These are phyloP conservation scores for Diatrype stigma DNA, from an alignment of 2,329 filamentous ascomycete species.

Conservation along the genomic window DNA sequence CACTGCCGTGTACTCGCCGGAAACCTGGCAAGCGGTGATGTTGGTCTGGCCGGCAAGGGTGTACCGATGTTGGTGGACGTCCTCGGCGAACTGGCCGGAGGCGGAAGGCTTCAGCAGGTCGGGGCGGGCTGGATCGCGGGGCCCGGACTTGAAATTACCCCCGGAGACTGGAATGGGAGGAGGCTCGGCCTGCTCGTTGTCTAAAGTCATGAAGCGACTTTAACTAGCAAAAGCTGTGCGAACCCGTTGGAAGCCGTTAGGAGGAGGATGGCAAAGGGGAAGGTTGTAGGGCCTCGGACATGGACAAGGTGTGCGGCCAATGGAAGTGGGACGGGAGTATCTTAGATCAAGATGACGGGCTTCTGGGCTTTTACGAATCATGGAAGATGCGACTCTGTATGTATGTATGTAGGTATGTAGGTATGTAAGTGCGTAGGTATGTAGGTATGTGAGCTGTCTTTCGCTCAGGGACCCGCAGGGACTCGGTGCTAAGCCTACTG, in stretches of 20 bases:
- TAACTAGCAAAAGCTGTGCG: conserved; percentile 1
- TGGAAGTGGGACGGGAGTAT: conserved; percentile 5
- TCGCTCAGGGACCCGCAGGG: background rate
- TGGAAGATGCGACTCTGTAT: background rate
- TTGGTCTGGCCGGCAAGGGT: conserved; percentile 18
- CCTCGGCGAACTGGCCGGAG: conserved; percentile 15
- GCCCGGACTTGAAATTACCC: conserved; percentile 17
- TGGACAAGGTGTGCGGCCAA: conserved; percentile 18
- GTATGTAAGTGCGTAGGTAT: background rate
- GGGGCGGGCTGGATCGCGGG: conserved; percentile 16
- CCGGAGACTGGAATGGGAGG: conserved; percentile 18
- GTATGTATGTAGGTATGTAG: background rate
- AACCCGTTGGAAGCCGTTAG: conserved; percentile 3
- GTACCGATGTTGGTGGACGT: conserved; percentile 17
- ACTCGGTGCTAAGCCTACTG: background rate
- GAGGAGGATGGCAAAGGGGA: conserved; percentile 17
- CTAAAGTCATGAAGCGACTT: conserved; percentile 28
- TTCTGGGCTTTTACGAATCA: conserved; percentile 10
- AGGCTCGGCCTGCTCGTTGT: conserved; percentile 20
- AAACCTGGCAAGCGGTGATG: conserved; percentile 14
- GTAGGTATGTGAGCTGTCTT: background rate
- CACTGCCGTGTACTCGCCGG: conserved; percentile 22
- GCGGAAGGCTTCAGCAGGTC: conserved; percentile 14
- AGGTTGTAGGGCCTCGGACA: conserved; percentile 23
- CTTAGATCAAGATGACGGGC: conserved; percentile 8